Evolutionary conservation across 371 early-diverging fungal species (phyloP), one percentile per base, ranked within the genome.

Genomic region (Apophysomyces ossiformis): DNA sequence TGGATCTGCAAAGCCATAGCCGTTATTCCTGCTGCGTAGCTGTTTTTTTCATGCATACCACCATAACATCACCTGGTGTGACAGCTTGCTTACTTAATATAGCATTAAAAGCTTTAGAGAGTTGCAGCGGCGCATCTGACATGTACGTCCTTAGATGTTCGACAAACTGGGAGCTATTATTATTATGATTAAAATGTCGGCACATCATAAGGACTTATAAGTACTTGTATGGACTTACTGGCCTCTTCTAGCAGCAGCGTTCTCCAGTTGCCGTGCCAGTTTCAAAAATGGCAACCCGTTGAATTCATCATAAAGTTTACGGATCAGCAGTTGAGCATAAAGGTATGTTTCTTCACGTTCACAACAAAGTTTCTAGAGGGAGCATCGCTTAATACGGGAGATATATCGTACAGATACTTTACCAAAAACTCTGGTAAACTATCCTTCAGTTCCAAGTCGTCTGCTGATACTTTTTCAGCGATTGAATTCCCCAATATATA

Each of bases 271-370:
- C 32, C 87, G 75, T 32, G 83, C 78, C 61, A 92, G 72, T 47
- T 89, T 78, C 58, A 68, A 72, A n/a, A 88, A 66, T 11, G 88
- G 81, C 15, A 71, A 61, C 5, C 79, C 84, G 15, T 87, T 83
- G 16, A 77, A 79, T 38, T 82, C 79, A 57, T 86, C 75, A 60
- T 75, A 69, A 16, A 89, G 77, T 15, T 80, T 69, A 61, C 77
- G 69, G 12, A 92, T 65, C 16, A 91, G 63, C 9, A 86, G 78
- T 61, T 88, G 90, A 5, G 89, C 84, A 56, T 85, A 82, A 37
- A 92, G 69, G 59, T 92, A 92, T 0, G 87, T 88, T 47, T 89
- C 88, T 68, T 92, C 88, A 67, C 84, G 79, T 64, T 85, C 89
- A 68, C 89, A 88, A 45, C 86, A 88, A 0, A 89, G 76, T 69